Base-by-base conservation (phyloP, 169 alveolate species). In the Babesia ovata region DNA sequence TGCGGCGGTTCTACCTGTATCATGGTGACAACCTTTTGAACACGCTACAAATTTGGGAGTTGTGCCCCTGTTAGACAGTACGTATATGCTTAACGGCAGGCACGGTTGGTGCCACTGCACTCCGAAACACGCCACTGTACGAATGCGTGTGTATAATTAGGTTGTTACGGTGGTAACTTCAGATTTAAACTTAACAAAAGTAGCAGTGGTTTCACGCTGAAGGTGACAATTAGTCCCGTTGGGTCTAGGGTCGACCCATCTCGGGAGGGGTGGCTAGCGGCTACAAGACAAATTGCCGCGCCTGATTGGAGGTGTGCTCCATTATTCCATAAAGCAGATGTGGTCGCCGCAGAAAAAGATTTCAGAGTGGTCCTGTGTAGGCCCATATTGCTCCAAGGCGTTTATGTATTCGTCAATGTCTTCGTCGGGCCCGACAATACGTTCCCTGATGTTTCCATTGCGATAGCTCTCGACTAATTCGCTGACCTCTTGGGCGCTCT, bases 341-440 rank as follows among this genome's bases (percentile, higher is more conserved):
- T 17, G 26, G 48, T 79, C 84, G 36, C 77, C 62, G 59, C 72
- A 70, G 42, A 83, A 83, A 81, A 83, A 75, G 81, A 83, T 69
- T 33, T 83, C 90, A 16, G 90, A 83, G 26, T 57, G 73, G 50
- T 83, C 90, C 28, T 65, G 66, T 10, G 42, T 70, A 17, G 48
- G 66, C 10, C 65, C 90, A 39, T 56, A 70, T 42, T 83, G 66
- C 53, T 83, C 70, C 52, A 83, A 48, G 19, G 85, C 86, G 52
- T 63, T 75, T 22, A 83, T 74, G 63, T 74, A 83, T 17, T 26
- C 76, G 29, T 26, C 22, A 13, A 83, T 77, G 61, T 83, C 86
- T 29, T 83, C 90, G 49, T 83, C 90, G 24, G 86, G 90, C 17
- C 90, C 90, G 26, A 83, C 56, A 19, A 83, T 70, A 14, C 90